Conservation (phyloP, 768 basidiomycete genomes). For the Phlebiopsis gigantea region DNA sequence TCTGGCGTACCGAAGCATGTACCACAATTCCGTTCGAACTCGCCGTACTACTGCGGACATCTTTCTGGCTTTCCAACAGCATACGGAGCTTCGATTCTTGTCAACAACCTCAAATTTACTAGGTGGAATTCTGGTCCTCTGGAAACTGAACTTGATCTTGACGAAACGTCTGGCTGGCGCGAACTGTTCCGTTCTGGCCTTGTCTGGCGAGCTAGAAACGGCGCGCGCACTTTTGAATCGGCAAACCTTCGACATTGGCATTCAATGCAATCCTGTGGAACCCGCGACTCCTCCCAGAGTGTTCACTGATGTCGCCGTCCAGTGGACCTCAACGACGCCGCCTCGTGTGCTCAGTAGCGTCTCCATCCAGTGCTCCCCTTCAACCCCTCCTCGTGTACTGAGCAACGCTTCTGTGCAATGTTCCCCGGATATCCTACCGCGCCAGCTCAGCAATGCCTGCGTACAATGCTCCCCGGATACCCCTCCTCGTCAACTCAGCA, state of each 20-base stretch:
- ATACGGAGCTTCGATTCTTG: neutral
- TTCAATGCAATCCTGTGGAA: neutral
- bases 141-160: slow-evolving; percentile 7
- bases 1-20: neutral
- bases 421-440: neutral
- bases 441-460: too few relatives aligned
- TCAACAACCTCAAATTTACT: neutral
- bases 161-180: neutral
- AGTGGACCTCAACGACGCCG: neutral
- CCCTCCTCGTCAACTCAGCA: neutral
- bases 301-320: too few relatives aligned
- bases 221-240: neutral
- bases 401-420: neutral
- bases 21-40: slow-evolving; percentile 6
- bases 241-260: neutral
- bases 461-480: neutral
- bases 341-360: neutral
- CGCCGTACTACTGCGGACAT: neutral
- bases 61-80: neutral
- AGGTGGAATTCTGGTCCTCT: slow-evolving; percentile 8
- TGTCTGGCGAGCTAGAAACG: neutral
- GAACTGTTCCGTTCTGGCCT: neutral
- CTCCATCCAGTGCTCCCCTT: neutral
- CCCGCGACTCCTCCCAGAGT: too few relatives aligned
- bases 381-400: neutral